A percentile compares a stretch with the other conserved stretches of the same genome.
phyloP scores from a whole-genome alignment of 2,329 filamentous ascomycete species.

The Sordariomycetes sp. region DNA sequence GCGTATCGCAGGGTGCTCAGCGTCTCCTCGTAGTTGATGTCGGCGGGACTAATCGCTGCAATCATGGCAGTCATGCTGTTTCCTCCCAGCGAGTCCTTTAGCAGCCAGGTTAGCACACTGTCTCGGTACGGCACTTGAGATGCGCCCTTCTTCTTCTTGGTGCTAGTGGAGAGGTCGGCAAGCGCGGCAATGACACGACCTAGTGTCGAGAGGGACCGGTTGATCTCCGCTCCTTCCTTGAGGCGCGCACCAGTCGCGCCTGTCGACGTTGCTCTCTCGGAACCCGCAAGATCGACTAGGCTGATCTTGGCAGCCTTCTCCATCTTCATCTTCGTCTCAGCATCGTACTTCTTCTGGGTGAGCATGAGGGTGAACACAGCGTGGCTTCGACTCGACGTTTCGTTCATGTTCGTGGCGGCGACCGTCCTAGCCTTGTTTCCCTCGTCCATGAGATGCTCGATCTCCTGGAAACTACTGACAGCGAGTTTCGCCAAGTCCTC shows the following conservation, averaged over 20 bases:
- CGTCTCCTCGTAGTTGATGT: constrained; percentile 98
- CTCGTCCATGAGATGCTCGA: constrained; percentile 97
- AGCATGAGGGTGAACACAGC: constrained; percentile 95
- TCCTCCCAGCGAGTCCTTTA: constrained; percentile 93
- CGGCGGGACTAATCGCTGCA: constrained; percentile 91
- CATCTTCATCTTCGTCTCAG: constrained; percentile 89
- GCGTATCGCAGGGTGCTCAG: constrained; percentile 91
- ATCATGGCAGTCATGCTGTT: constrained; percentile 99
- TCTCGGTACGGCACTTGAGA: constrained; percentile 90
- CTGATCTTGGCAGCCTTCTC: constrained; percentile 98
- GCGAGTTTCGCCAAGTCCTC: constrained; percentile 94
- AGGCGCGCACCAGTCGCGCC: constrained; percentile 88
- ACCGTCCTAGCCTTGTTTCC: constrained; percentile 98
- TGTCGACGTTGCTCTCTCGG: constrained; percentile 91
- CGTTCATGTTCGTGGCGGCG: constrained; percentile 99
- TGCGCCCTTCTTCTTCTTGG: constrained; percentile 58
- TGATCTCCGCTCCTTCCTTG: constrained; percentile 98
- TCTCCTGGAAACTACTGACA: constrained; percentile 85
- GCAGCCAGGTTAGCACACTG: constrained; percentile 86
- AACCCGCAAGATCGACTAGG: constrained; percentile 93
- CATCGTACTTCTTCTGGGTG: constrained; percentile 83
- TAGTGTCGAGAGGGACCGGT: constrained; percentile 87
- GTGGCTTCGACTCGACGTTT: constrained; percentile 95
- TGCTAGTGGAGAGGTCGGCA: constrained; percentile 76
- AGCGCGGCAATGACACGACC: constrained; percentile 95